Evolutionary conservation across 305 asterid genomes (phyloP), one percentile per base, ranked within the genome.

Genomic region (Fraxinus paxiana): DNA sequence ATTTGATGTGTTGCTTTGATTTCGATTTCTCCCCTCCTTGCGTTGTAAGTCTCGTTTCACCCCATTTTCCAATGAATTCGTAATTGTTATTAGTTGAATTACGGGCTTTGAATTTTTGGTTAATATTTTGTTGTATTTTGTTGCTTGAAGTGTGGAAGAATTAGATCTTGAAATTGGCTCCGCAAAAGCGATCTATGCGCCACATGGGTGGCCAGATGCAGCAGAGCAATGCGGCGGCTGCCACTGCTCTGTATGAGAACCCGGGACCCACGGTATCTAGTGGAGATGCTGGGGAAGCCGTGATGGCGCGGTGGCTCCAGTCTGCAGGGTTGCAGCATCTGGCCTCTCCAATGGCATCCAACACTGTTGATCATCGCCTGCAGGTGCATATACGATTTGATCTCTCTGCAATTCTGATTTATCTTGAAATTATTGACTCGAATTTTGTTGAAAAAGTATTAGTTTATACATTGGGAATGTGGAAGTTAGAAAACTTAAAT

Each of bases 191-290:
- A 93, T 84, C 90, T 79, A 96, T 93, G 98, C 94, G 97, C 94
- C 98, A 92, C 97, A 89, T 89, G 90, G 98, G 98, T 92, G 99
- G 99, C 94, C 98, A 94, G 95, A 91, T 91, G 97, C 98, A 96
- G 92, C 98, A 89, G 97, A 91, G 97, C 91, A 88, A 89, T 84
- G 92, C 92, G 77, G 94, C 94, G 12, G 93, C 93, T 43, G 96
- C 96, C 82, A 88, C 98, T 88, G 93, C 97, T 78, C 92, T 96
- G 88, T 94, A 92, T 73, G 99, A 96, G 89, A 94, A 92, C 86
- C 97, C 90, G 2, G 97, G 91, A 59, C 90, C 92, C 51, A 97
- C 92, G 73, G 92, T 87, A 82, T 86, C 97, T 71, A 89, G 92
- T 43, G 96, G 93, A 82, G 96, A 89, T 81, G 97, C 98, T 63